Percentiles rank a stretch among this genome's conserved stretches.
Evolutionary conservation across 1,139 yeast genomes (phyloP).

Genomic region (Kurtzmaniella natalensis): DNA sequence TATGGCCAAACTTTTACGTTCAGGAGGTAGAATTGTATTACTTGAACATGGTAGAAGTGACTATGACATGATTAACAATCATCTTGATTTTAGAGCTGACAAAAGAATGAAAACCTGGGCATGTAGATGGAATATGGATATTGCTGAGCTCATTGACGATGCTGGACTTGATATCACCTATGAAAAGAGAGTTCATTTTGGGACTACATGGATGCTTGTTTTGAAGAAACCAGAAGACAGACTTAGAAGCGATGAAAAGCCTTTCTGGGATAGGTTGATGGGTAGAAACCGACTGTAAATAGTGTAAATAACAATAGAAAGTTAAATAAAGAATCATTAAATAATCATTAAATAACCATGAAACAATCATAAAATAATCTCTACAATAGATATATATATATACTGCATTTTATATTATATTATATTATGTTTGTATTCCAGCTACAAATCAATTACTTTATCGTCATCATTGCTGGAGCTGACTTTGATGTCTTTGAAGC

Average conservation of each 20-base stretch:
- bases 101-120: slow-evolving; percentile 91
- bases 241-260: slow-evolving; percentile 36
- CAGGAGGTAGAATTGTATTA: slow-evolving; percentile 85
- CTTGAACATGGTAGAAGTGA: slow-evolving; percentile 91
- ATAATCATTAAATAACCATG: too few species aligned
- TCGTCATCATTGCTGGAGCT: slow-evolving; percentile 6
- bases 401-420: not conserved
- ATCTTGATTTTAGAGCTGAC: slow-evolving; percentile 79
- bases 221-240: slow-evolving; percentile 71
- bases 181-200: slow-evolving; percentile 79
- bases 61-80: slow-evolving; percentile 71
- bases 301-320: slow-evolving; percentile 1
- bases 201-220: slow-evolving; percentile 87
- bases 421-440: not conserved
- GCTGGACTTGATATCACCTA: slow-evolving; percentile 82
- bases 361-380: too few species aligned
- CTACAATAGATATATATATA: not conserved
- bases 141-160: slow-evolving; percentile 76
- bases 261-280: slow-evolving; percentile 40
- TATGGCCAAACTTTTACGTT: slow-evolving; percentile 68
- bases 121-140: slow-evolving; percentile 94
- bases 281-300: slow-evolving; percentile 18
- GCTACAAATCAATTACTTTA: slow-evolving; percentile 13
- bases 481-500: slow-evolving; percentile 12
- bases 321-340: too few species aligned